These are phyloP conservation scores for Chlorella sp. DNA, from an alignment of 139 green algal species.

Conservation along the genomic window DNA sequence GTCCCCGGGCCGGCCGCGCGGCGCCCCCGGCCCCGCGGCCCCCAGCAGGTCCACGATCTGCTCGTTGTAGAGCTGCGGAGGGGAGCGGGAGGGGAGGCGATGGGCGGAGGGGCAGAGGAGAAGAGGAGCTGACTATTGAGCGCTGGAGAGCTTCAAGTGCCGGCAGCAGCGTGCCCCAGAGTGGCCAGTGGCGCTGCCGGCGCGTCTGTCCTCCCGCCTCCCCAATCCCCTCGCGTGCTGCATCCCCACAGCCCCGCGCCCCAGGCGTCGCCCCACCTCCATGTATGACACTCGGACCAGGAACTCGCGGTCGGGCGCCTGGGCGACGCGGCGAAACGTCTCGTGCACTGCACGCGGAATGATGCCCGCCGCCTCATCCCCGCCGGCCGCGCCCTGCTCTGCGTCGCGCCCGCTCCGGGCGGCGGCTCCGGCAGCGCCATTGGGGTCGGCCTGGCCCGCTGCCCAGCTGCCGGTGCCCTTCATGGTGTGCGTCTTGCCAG, in stretches of 20 bases:
- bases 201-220: neutral
- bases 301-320: slow-evolving; percentile 76
- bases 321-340: slow-evolving; percentile 70
- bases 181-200: neutral
- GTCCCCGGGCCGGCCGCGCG: neutral
- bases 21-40: neutral
- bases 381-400: no score
- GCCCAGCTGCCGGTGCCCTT: slow-evolving; percentile 56
- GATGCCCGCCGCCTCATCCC: neutral
- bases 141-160: no score
- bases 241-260: no score
- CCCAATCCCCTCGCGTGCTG: neutral
- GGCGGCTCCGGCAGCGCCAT: slow-evolving; percentile 78
- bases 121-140: no score
- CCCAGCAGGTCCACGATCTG: slow-evolving; percentile 91
- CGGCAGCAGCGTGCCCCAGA: neutral
- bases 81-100: neutral
- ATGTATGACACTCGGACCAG: slow-evolving; percentile 94
- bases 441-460: slow-evolving; percentile 82
- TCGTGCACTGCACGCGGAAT: slow-evolving; percentile 28
- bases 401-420: no score
- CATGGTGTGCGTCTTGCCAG: slow-evolving; percentile 97
- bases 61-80: slow-evolving; percentile 93
- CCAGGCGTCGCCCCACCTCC: slow-evolving; percentile 87
- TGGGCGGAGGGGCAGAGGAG: no score